These are phyloP conservation scores for Pseudogymnoascus sp. DNA, from an alignment of 2,329 filamentous ascomycete species.

Conservation along the genomic window DNA sequence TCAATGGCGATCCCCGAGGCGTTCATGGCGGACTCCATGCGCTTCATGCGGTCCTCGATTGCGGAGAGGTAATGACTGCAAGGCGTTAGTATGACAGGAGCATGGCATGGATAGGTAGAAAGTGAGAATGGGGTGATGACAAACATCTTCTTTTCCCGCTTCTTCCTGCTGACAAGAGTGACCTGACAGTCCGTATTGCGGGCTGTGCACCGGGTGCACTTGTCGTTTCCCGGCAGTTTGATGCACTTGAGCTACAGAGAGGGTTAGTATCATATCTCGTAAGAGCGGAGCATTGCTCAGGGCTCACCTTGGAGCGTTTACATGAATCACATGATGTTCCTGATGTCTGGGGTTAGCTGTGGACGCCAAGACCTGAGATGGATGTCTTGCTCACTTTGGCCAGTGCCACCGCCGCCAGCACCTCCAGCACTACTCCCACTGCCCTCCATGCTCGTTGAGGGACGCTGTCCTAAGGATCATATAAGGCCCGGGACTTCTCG, in stretches of 20 bases:
- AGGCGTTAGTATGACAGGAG: not conserved
- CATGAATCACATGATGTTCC: slow-evolving; percentile 21
- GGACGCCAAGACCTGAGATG: not conserved
- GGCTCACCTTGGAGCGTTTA: slow-evolving; percentile 20
- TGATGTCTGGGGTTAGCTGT: not conserved
- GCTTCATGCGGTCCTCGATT: slow-evolving; percentile 20
- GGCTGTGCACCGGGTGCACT: slow-evolving; percentile 17
- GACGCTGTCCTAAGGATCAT: not conserved
- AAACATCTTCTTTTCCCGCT: slow-evolving; percentile 18
- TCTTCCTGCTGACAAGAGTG: slow-evolving; percentile 20
- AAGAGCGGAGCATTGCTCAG: not conserved
- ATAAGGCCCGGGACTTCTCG: not conserved
- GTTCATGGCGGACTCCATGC: slow-evolving; percentile 19
- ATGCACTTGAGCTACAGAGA: slow-evolving; percentile 14
- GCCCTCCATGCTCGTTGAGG: not conserved
- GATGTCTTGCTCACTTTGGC: not conserved
- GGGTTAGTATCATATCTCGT: not conserved
- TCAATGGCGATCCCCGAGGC: slow-evolving; percentile 11
- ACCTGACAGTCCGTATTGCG: slow-evolving; percentile 18
- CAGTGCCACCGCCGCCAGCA: not conserved
- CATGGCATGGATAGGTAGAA: not conserved
- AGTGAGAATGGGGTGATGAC: not conserved
- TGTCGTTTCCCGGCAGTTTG: slow-evolving; percentile 16
- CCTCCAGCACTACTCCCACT: slow-evolving; percentile 3
- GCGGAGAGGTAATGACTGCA: slow-evolving; percentile 14